These are phyloP conservation scores for Cyclotella baltica DNA, from an alignment of 108 stramenopile genomes.

Conservation along the genomic window DNA sequence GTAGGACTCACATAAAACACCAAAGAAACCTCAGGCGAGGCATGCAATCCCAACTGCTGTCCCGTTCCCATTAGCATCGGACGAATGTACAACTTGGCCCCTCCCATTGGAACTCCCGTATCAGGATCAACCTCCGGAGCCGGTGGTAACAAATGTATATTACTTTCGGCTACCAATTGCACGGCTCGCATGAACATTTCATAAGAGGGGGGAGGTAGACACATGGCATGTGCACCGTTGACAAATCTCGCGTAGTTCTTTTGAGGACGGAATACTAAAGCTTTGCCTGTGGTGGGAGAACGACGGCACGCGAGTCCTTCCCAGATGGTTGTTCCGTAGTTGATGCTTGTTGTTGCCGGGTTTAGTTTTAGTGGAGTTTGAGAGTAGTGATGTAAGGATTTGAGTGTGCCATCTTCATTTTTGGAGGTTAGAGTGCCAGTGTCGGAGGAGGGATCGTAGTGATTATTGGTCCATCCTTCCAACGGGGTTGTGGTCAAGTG, in stretches of 20 bases:
- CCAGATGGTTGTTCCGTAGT: conserved; percentile 89
- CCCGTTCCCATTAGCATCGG: conserved; percentile 61
- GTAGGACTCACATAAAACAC: conserved; percentile 84
- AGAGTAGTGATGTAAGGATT: conserved; percentile 62
- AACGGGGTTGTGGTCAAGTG: conserved; percentile 65
- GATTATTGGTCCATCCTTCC: conserved; percentile 70
- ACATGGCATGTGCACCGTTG: conserved; percentile 76
- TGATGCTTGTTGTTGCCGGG: conserved; percentile 80
- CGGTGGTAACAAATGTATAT: conserved; percentile 77
- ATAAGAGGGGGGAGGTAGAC: conserved; percentile 65
- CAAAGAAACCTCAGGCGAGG: conserved; percentile 68
- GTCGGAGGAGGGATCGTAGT: conserved; percentile 68
- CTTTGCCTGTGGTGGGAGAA: conserved; percentile 54
- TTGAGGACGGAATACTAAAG: conserved; percentile 83
- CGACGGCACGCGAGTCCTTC: conserved; percentile 88
- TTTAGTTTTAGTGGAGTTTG: conserved; percentile 57
- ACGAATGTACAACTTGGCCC: conserved; percentile 84
- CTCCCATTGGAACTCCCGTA: conserved; percentile 44
- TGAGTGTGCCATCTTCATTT: conserved; percentile 6
- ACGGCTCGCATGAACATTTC: conserved; percentile 78
- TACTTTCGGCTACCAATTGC: conserved; percentile 66
- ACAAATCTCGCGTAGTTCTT: conserved; percentile 73
- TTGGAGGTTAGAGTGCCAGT: conserved; percentile 56
- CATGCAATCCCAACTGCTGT: conserved; percentile 80
- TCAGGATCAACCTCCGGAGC: conserved; percentile 53